phyloP scores from a whole-genome alignment of 129 eudicot species.

The Tagetes patula region DNA sequence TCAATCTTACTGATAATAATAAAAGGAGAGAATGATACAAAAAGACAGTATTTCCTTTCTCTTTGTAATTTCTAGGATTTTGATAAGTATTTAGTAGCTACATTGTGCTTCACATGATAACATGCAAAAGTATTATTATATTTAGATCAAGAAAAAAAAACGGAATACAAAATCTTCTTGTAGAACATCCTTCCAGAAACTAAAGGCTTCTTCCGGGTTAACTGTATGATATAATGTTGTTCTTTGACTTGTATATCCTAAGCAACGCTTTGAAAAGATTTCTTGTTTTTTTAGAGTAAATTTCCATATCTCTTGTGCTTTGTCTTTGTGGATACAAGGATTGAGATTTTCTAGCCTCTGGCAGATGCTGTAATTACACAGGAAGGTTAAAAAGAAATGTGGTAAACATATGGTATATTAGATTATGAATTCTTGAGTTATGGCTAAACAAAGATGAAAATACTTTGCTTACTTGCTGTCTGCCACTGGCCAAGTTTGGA shows the following conservation, averaged over 20 bases:
- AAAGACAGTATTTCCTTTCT: constrained; percentile 3
- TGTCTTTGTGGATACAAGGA: constrained; percentile 43
- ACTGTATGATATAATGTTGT: constrained; percentile 28
- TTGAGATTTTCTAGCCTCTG: constrained; percentile 46
- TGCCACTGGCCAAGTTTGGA: constrained; percentile 26
- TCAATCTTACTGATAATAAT: background rate
- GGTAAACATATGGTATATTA: background rate
- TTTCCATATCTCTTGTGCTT: constrained; percentile 43
- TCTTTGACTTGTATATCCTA: constrained; percentile 52
- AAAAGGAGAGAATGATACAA: background rate
- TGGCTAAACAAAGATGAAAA: constrained; percentile 18
- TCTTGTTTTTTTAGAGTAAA: constrained; percentile 53
- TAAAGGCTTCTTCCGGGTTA: constrained; percentile 21
- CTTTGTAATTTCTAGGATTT: constrained; percentile 17
- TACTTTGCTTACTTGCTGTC: constrained; percentile 45
- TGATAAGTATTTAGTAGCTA: constrained; percentile 1
- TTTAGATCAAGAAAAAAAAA: constrained; percentile 9
- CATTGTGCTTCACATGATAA: constrained; percentile 23
- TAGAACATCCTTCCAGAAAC: constrained; percentile 13
- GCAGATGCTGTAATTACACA: constrained; percentile 39
- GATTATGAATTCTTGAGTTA: background rate
- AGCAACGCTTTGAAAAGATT: constrained; percentile 63
- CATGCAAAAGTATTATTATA: background rate
- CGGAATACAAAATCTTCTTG: constrained; percentile 2
- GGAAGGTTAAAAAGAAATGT: constrained; percentile 1